Base-by-base conservation (phyloP, 345 rosid species). In the Citrus maxima region DNA sequence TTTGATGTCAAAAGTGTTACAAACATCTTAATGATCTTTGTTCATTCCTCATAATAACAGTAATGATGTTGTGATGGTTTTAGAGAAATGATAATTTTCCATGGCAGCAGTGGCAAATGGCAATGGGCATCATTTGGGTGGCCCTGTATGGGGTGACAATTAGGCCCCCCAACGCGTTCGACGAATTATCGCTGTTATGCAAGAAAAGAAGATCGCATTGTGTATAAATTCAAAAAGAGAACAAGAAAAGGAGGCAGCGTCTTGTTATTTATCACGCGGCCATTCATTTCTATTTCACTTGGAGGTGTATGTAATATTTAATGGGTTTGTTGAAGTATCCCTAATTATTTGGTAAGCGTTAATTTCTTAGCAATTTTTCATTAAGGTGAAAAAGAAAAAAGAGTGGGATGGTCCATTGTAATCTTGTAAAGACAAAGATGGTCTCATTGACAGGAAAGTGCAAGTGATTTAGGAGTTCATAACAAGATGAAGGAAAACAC, bases 71-170 rank as follows among this genome's bases (percentile, higher is more conserved):
- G 70, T 21, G 85, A 76, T 80, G 80, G 84, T 75, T 72, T 69
- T 75, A 42, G 80, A 69, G 82, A 60, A 80, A 82, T 82, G 74
- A 76, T 46, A 46, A 46, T 49, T 73, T n/a, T 40, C 27, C 21
- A 32, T 51, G 67, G 81, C 54, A 78, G 83, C 83, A 80, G 37
- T 76, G 68, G 51, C 83, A 69, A 46, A 30, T 78, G 68, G 51
- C 83, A 75, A 34, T 77, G 70, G 54, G 81, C 77, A 86, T 83
- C 75, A 86, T 80, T 80, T 40, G 66, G 54, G 72, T 62, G 63
- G 74, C 74, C 78, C 55, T 32, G 51, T 72, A 69, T 72, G 71
- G 75, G 24, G 22, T 60, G 51, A 68, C 64, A 18, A 74, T 38
- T 40, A 64, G 34, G 22, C 38, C 67, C 59, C 4, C 62, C 10